Evolutionary conservation across 495 filamentous ascomycete species (phyloP).

Genomic region (Tetracladium setigerum): DNA sequence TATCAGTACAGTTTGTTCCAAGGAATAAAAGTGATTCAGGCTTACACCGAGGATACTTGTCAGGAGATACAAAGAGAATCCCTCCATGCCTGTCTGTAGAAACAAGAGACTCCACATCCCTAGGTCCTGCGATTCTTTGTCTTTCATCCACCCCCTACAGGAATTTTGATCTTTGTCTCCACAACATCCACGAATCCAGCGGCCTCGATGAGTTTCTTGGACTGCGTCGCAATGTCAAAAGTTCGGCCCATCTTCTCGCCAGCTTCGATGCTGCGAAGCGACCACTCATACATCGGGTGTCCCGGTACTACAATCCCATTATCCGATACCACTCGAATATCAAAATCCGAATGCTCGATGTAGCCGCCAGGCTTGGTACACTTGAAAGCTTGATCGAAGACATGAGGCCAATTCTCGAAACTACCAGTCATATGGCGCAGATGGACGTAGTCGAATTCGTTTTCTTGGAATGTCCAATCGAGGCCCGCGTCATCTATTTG

Average conservation of each 20-base stretch:
- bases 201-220: conserved; percentile 39
- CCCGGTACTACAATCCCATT: not conserved
- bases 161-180: conserved; percentile 32
- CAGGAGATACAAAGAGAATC: conserved; percentile 27
- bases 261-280: conserved; percentile 28
- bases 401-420: conserved; percentile 39
- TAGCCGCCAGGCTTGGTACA: conserved; percentile 41
- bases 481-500: conserved; percentile 47
- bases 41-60: not conserved
- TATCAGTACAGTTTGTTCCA: not conserved
- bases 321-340: conserved; percentile 22
- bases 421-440: conserved; percentile 40
- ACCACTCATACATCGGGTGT: conserved; percentile 22
- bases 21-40: not conserved
- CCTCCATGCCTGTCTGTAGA: conserved; percentile 37
- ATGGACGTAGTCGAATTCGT: conserved; percentile 45
- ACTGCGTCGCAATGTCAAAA: conserved; percentile 31
- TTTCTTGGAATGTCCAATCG: conserved; percentile 42
- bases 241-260: conserved; percentile 14
- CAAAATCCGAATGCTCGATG: conserved; percentile 36
- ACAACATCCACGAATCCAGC: conserved; percentile 48
- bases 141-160: conserved; percentile 45
- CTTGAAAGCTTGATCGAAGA: conserved; percentile 19
- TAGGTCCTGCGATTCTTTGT: conserved; percentile 33
- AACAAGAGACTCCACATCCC: conserved; percentile 25